Evolutionary conservation across 2,329 filamentous ascomycete genomes (phyloP).

Genomic region (Penicillium digitatum): DNA sequence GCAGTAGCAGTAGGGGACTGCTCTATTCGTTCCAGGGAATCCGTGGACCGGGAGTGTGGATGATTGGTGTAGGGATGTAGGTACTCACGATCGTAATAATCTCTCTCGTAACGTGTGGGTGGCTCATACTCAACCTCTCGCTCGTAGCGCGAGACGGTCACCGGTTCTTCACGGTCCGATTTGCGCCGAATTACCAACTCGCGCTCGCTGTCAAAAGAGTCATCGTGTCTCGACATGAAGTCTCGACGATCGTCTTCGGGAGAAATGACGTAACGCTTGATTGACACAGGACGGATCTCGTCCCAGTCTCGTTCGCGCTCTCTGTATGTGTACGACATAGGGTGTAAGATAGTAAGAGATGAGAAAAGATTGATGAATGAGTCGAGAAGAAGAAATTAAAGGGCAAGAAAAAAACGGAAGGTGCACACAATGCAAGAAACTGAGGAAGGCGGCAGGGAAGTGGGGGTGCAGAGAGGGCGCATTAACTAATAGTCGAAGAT

Average conservation of each 20-base stretch:
- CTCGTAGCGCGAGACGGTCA: conserved; percentile 48
- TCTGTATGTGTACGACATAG: conserved; percentile 40
- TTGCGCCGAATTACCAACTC: conserved; percentile 46
- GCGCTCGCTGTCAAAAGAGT: conserved; percentile 33
- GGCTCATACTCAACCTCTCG: conserved; percentile 44
- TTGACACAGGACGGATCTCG: conserved; percentile 43
- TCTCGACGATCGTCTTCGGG: conserved; percentile 40
- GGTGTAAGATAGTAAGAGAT: conserved; percentile 12
- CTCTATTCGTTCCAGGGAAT: conserved; percentile 50
- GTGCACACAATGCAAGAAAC: conserved; percentile 17
- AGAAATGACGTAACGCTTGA: conserved; percentile 56
- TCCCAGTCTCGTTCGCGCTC: conserved; percentile 43
- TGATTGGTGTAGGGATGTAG: conserved; percentile 44
- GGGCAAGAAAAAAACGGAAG: conserved; percentile 1
- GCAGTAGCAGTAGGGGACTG: conserved; percentile 46
- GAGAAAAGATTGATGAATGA: conserved; percentile 9
- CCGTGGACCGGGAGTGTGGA: conserved; percentile 51
- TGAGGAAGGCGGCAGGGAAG: conserved; percentile 22
- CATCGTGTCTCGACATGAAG: conserved; percentile 29
- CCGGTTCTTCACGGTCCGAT: conserved; percentile 44
- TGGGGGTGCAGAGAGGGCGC: conserved; percentile 16
- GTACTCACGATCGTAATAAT: conserved; percentile 45
- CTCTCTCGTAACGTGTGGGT: conserved; percentile 42
- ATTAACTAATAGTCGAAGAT: conserved; percentile 18
- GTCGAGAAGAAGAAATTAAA: background rate